Evolutionary conservation across 108 stramenopile genomes (phyloP).

Genomic region (Fistulifera solaris): DNA sequence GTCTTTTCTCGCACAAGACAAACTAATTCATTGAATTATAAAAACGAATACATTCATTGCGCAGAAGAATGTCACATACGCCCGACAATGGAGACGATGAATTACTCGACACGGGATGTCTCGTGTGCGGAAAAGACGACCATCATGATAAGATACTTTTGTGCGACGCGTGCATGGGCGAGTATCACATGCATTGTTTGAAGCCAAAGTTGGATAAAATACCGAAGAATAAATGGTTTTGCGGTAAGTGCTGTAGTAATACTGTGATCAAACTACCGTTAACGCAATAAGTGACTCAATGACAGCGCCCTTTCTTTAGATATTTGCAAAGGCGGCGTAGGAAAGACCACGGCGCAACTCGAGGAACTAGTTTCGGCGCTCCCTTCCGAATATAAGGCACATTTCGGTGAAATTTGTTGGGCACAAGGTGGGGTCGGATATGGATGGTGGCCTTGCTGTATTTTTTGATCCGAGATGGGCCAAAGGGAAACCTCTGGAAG

Average conservation of each 20-base stretch:
- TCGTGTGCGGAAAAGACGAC: conserved; percentile 52
- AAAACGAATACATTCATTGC: no score
- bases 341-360: conserved; percentile 37
- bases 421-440: conserved; percentile 72
- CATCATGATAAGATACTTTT: conserved; percentile 72
- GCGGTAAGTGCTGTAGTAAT: conserved; percentile 39
- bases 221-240: conserved; percentile 74
- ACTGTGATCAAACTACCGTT: not conserved
- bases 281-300: not conserved
- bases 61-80: no score
- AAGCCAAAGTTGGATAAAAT: conserved; percentile 47
- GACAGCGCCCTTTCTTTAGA: conserved; percentile 4
- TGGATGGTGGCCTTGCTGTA: conserved; percentile 62
- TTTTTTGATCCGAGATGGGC: conserved; percentile 64
- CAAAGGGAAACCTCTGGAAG: conserved; percentile 54
- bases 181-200: conserved; percentile 76
- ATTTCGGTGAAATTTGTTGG: conserved; percentile 79
- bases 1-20: no score
- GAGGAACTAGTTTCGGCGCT: conserved; percentile 56
- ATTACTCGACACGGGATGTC: conserved; percentile 38
- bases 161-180: conserved; percentile 72
- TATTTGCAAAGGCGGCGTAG: conserved; percentile 16
- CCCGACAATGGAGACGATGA: no score
- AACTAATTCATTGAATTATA: no score
- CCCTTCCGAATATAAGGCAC: conserved; percentile 50